These are phyloP conservation scores for Pseudocercospora cruenta DNA, from an alignment of 2,329 filamentous ascomycete genomes.

Conservation along the genomic window DNA sequence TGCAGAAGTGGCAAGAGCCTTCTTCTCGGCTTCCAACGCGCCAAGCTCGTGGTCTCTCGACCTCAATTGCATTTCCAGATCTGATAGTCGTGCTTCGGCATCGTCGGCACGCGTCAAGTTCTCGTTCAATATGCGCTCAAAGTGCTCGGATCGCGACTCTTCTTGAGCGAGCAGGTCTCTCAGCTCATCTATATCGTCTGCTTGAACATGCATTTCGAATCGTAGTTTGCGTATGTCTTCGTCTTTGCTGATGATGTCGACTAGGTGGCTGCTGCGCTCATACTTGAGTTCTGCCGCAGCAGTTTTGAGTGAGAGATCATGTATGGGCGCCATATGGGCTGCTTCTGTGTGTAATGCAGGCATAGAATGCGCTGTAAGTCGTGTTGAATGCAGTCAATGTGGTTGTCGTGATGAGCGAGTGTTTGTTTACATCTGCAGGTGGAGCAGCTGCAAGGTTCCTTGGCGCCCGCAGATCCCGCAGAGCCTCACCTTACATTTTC, in stretches of 20 bases:
- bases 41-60: constrained; percentile 58
- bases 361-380: constrained; percentile 17
- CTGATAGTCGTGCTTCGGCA: constrained; percentile 49
- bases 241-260: constrained; percentile 71
- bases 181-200: constrained; percentile 72
- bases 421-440: constrained; percentile 6
- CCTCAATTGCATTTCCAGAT: constrained; percentile 56
- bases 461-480: neutral
- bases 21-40: constrained; percentile 69
- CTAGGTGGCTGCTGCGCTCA: constrained; percentile 65
- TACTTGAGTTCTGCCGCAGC: constrained; percentile 70
- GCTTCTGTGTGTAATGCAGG: constrained; percentile 15
- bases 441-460: neutral
- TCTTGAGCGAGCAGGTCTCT: constrained; percentile 64
- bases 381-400: neutral
- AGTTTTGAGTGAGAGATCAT: constrained; percentile 57
- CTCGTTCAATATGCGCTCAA: constrained; percentile 56
- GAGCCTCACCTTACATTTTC: neutral
- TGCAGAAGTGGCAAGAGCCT: constrained; percentile 67
- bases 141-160: constrained; percentile 61
- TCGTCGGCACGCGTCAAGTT: constrained; percentile 52
- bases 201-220: constrained; percentile 70
- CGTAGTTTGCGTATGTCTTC: constrained; percentile 73
- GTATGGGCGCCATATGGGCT: constrained; percentile 34
- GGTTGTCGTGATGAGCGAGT: neutral